Evolutionary conservation across 345 rosid species (phyloP).

Genomic region (Gossypium ekmanianum): DNA sequence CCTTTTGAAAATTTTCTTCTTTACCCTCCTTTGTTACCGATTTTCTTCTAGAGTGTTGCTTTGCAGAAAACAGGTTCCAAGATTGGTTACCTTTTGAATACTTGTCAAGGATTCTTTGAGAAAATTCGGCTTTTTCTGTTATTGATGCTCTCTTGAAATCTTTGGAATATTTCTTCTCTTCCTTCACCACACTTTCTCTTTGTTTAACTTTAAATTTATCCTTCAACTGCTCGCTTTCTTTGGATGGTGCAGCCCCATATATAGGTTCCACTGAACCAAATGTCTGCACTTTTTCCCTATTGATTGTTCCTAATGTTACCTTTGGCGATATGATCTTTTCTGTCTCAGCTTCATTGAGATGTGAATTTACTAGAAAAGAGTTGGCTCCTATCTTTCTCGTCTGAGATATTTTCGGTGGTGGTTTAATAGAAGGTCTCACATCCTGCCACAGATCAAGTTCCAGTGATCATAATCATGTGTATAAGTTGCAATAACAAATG

Average conservation of each 20-base stretch:
- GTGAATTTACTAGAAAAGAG: slow-evolving; percentile 18
- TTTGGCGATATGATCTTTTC: slow-evolving; percentile 13
- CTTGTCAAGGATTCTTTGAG: slow-evolving; percentile 30
- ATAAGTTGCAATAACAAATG: slow-evolving; percentile 1
- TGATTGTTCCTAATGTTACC: slow-evolving; percentile 10
- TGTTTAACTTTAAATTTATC: slow-evolving; percentile 8
- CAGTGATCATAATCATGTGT: slow-evolving; percentile 11
- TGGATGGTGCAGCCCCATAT: slow-evolving; percentile 11
- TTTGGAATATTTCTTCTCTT: slow-evolving; percentile 24
- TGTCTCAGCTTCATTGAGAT: slow-evolving; percentile 15
- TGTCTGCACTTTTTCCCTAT: slow-evolving; percentile 13
- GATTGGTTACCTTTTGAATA: slow-evolving; percentile 11
- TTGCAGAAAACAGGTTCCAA: slow-evolving; percentile 27
- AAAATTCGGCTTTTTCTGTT: slow-evolving; percentile 26
- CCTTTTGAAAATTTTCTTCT: slow-evolving; percentile 23
- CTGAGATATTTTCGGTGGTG: slow-evolving; percentile 31
- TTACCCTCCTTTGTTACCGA: slow-evolving; percentile 19
- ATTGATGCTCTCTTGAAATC: slow-evolving; percentile 18
- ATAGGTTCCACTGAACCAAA: slow-evolving; percentile 9
- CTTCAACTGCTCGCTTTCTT: slow-evolving; percentile 15
- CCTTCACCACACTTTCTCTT: slow-evolving; percentile 14
- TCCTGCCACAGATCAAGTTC: slow-evolving; percentile 40
- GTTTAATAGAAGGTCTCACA: slow-evolving; percentile 33
- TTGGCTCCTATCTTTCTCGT: slow-evolving; percentile 27
- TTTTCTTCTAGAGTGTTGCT: slow-evolving; percentile 25